Evolutionary conservation across 139 green algal species (phyloP), one percentile per base, ranked within the genome.

Genomic region (Tetradesmus lagerheimii): DNA sequence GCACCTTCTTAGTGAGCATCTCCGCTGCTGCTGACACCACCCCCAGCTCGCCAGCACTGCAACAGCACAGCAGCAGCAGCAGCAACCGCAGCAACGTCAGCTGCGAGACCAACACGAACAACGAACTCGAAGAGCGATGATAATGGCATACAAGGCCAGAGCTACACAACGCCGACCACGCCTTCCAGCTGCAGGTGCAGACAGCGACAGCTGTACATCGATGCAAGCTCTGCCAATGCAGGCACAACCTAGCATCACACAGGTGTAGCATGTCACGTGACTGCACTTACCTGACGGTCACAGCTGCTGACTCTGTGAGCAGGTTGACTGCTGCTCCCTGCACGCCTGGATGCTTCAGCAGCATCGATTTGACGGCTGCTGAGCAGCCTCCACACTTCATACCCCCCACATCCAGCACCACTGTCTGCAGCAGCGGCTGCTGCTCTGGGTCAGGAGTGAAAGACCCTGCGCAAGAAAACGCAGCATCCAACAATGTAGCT

Each of bases 331-430:
- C 93, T 20, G 96, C 97, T 14, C 75, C 81, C 18, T 93, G 23
- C 15, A 99, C 96, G 37, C 94, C 92, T 0, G 91, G 93, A 39
- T 91, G 93, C 20, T 86, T 92, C 87, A 89, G 71, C 29, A 99
- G 95, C n/a, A 96, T 96, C 15, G 85, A 89, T 82, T 98, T 96
- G 2, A 98, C 96, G 4, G 95, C 95, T 0, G 94, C 92, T 0
- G 95, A 96, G 93, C 97, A 99, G 20, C 94, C 95, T n/a, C 95
- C 95, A 90, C 97, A 99, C 89, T 97, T 97, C 97, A 99, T 99
- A 85, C 94, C 96, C 34, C 89, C 86, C 0, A 99, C 93, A 74
- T 96, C 91, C 25, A 95, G 83, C 41, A 95, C 39, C 27, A 94
- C 89, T 23, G 87, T 85, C 41, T 91, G 64, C 4, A 67, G 31